Conservation (phyloP, 2,329 filamentous ascomycete genomes). For the Diplocarpon mali region DNA sequence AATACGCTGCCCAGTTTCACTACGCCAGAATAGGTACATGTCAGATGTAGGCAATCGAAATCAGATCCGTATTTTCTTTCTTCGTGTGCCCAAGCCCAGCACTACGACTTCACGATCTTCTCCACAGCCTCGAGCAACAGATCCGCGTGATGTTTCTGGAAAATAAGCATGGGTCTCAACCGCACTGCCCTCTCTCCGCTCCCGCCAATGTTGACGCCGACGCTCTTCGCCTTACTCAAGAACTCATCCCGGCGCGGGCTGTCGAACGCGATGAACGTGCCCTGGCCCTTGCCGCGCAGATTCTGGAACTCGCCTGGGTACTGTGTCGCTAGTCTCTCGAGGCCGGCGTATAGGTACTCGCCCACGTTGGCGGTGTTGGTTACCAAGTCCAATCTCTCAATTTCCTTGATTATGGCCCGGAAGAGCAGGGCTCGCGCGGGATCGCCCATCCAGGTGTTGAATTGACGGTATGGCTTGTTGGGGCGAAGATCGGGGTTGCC, state of each 20-base stretch:
- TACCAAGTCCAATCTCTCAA: constrained; percentile 57
- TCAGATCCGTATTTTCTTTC: too few species aligned
- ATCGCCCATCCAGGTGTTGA: constrained; percentile 84
- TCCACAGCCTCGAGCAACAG: constrained; percentile 70
- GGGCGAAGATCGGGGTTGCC: constrained; percentile 63
- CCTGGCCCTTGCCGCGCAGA: constrained; percentile 65
- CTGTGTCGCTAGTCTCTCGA: constrained; percentile 49
- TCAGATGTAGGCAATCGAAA: too few species aligned
- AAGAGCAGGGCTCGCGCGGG: constrained; percentile 67
- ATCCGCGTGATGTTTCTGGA: constrained; percentile 83
- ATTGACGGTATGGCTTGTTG: constrained; percentile 76
- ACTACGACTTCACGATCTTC: constrained; percentile 32
- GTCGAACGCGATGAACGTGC: constrained; percentile 73
- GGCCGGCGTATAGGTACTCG: constrained; percentile 53
- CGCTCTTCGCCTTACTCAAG: constrained; percentile 56
- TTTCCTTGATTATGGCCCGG: constrained; percentile 67
- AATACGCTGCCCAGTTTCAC: too few species aligned
- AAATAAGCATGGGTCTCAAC: constrained; percentile 71
- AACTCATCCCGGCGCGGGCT: constrained; percentile 58
- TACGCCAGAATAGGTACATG: too few species aligned
- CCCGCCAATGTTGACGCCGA: constrained; percentile 71
- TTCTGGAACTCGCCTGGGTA: constrained; percentile 63
- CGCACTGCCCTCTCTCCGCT: constrained; percentile 58
- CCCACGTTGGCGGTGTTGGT: constrained; percentile 50
- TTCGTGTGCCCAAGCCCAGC: background rate